Percentiles rank a stretch among this genome's conserved stretches.
These are phyloP conservation scores for Dendrobium nobile DNA, from an alignment of 106 monocot species.

Conservation along the genomic window DNA sequence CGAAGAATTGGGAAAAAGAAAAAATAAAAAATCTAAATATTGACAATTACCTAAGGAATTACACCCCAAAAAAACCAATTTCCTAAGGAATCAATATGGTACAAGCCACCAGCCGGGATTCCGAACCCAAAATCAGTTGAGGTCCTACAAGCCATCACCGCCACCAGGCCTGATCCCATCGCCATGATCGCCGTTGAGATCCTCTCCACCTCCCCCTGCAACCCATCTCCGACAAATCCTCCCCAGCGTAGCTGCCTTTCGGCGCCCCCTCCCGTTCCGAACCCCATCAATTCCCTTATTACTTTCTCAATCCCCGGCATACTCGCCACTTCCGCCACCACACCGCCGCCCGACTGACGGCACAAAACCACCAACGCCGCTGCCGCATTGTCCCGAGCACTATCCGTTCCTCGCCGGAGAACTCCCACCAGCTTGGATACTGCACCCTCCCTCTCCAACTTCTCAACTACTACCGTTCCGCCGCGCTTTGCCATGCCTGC, in stretches of 20 bases:
- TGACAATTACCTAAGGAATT: background rate
- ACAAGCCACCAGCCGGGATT: background rate
- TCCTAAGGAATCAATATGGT: too few relatives aligned
- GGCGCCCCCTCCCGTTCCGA: conserved; percentile 41
- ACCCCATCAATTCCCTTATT: conserved; percentile 56
- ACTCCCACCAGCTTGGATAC: conserved; percentile 33
- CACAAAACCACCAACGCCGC: conserved; percentile 40
- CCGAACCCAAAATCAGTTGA: background rate
- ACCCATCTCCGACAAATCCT: conserved; percentile 51
- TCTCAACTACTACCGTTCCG: conserved; percentile 36
- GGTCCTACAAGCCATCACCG: background rate
- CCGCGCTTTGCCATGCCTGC: conserved; percentile 65
- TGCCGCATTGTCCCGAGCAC: conserved; percentile 59
- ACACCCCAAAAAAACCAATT: background rate
- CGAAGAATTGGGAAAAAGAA: too few relatives aligned
- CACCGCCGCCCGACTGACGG: conserved; percentile 15
- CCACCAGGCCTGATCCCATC: background rate
- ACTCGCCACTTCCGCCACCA: conserved; percentile 18
- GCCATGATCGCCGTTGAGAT: background rate
- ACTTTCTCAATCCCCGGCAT: conserved; percentile 55
- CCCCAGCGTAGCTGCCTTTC: conserved; percentile 62
- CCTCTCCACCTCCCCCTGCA: conserved; percentile 14
- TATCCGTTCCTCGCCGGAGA: conserved; percentile 56
- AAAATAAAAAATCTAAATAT: background rate
- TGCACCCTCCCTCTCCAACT: conserved; percentile 23